A percentile compares a stretch with the other conserved stretches of the same genome.
Conservation (phyloP, 371 early-diverging fungal species). For the Rhizopus microsporus region DNA sequence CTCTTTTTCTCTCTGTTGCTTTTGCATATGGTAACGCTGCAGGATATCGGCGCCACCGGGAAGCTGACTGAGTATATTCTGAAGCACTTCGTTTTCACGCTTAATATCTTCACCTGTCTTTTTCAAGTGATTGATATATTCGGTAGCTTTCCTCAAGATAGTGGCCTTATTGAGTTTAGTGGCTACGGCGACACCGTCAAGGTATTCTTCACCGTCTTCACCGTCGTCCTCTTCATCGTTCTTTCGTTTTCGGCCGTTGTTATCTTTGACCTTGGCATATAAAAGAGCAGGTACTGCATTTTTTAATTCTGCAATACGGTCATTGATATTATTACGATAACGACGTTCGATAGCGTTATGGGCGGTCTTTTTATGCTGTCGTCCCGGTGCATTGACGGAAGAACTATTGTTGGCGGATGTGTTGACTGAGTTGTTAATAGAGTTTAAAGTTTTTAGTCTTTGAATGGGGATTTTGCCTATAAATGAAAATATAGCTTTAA, state of each 20-base stretch:
- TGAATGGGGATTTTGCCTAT: slow-evolving; percentile 46
- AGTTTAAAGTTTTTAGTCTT: slow-evolving; percentile 30
- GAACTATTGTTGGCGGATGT: slow-evolving; percentile 5
- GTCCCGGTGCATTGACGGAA: slow-evolving; percentile 17
- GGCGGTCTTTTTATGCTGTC: slow-evolving; percentile 77
- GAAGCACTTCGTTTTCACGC: slow-evolving; percentile 53
- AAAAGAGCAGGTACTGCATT: slow-evolving; percentile 84
- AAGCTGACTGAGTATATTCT: slow-evolving; percentile 51
- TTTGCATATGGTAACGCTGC: slow-evolving; percentile 35
- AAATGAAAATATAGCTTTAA: slow-evolving; percentile 2
- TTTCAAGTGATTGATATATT: slow-evolving; percentile 82
- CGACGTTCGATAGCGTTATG: slow-evolving; percentile 94
- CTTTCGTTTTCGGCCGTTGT: slow-evolving; percentile 18
- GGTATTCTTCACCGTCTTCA: slow-evolving; percentile 63
- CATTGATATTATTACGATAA: slow-evolving; percentile 94
- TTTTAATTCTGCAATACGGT: slow-evolving; percentile 84
- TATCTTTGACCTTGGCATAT: slow-evolving; percentile 56
- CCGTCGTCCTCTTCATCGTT: slow-evolving; percentile 60
- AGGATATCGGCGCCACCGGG: slow-evolving; percentile 59
- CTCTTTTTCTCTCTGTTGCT: slow-evolving; percentile 38
- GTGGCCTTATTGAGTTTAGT: slow-evolving; percentile 91
- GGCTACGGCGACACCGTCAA: slow-evolving; percentile 69
- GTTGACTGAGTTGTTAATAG: slow-evolving; percentile 19
- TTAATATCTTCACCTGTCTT: slow-evolving; percentile 58
- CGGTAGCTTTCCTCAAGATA: slow-evolving; percentile 83